Conservation (phyloP, 2,329 filamentous ascomycete genomes). For the Dothidotthia symphoricarpi region DNA sequence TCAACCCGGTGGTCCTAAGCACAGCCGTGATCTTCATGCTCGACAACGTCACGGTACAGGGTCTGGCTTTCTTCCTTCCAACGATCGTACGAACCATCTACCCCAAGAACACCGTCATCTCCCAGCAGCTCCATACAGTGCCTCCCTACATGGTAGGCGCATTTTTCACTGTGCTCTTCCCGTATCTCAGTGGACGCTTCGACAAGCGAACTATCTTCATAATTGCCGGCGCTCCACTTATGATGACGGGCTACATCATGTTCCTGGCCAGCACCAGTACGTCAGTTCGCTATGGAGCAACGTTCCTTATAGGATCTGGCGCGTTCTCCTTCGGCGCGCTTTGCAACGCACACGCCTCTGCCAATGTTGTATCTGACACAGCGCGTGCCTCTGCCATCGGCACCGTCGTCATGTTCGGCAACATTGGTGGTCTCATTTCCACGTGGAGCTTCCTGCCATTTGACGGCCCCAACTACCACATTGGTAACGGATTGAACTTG, state of each 20-base stretch:
- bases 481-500: conserved; percentile 70
- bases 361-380: conserved; percentile 70
- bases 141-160: conserved; percentile 69
- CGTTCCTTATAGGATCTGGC: conserved; percentile 66
- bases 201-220: conserved; percentile 63
- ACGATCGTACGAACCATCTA: conserved; percentile 71
- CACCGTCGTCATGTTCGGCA: conserved; percentile 69
- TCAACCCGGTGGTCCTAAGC: conserved; percentile 60
- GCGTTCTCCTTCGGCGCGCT: conserved; percentile 64
- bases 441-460: conserved; percentile 64
- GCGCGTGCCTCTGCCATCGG: conserved; percentile 66
- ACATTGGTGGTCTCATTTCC: conserved; percentile 66
- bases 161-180: conserved; percentile 63
- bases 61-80: conserved; percentile 67
- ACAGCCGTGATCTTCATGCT: conserved; percentile 62
- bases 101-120: conserved; percentile 55
- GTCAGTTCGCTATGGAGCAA: conserved; percentile 64
- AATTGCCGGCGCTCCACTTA: conserved; percentile 58
- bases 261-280: conserved; percentile 57
- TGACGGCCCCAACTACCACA: conserved; percentile 65
- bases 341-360: conserved; percentile 65
- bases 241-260: conserved; percentile 68
- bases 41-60: conserved; percentile 69
- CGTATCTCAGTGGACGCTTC: conserved; percentile 60
- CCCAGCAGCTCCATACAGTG: conserved; percentile 68